Evolutionary conservation across 139 green algal species (phyloP).

Genomic region (Tetraselmis striata): DNA sequence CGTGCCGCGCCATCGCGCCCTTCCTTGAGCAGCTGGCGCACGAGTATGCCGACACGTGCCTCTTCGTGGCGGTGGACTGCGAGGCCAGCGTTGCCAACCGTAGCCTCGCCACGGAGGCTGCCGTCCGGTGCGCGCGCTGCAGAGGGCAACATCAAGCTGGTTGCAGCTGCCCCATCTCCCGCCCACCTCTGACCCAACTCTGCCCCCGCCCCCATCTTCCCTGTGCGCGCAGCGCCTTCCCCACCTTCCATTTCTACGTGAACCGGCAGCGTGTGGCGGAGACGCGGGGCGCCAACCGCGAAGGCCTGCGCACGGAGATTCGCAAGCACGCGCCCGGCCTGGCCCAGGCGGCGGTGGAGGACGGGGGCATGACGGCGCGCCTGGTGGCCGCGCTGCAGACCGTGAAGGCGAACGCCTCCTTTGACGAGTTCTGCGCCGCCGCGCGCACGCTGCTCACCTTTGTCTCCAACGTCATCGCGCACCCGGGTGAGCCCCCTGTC

Average conservation of each 20-base stretch:
- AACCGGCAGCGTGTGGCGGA: neutral
- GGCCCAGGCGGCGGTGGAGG: neutral
- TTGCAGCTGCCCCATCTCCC: no score
- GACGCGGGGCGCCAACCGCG: neutral
- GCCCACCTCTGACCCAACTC: no score
- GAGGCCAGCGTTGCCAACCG: neutral
- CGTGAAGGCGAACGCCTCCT: neutral
- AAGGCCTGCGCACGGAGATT: neutral
- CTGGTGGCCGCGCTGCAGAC: neutral
- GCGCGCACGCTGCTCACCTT: neutral
- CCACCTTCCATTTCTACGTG: neutral
- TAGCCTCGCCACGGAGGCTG: neutral
- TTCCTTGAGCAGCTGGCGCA: neutral
- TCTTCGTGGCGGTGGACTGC: neutral
- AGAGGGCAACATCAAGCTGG: no score
- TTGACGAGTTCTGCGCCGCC: neutral
- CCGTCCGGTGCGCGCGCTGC: neutral
- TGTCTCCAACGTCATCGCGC: neutral
- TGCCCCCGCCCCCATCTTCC: no score
- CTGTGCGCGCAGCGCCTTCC: neutral
- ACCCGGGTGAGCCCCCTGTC: neutral
- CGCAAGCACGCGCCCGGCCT: neutral
- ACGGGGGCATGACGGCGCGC: neutral
- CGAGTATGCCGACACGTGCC: neutral
- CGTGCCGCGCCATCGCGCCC: neutral